These are phyloP conservation scores for Amanita pseudoporphyria DNA, from an alignment of 768 basidiomycete genomes.

Conservation along the genomic window DNA sequence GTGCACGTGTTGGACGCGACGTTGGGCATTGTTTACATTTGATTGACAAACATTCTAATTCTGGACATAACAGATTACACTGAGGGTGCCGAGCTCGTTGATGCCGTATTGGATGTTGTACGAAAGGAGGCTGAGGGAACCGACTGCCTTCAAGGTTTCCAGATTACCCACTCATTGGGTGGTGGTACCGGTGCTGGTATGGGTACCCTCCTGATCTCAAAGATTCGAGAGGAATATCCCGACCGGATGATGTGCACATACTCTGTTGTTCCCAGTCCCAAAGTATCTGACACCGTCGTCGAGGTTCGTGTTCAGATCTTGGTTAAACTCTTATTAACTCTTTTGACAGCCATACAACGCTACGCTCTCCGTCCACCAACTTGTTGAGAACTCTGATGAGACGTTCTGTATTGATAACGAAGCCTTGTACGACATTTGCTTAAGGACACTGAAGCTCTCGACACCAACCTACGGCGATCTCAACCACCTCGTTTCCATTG, in stretches of 20 bases:
- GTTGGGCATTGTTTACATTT: conserved; percentile 4
- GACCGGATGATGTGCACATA: conserved; percentile 99
- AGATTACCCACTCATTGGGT: conserved; percentile 97
- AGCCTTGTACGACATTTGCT: conserved; percentile 98
- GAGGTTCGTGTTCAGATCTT: conserved; percentile 43
- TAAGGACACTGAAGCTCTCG: conserved; percentile 92
- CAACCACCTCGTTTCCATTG: conserved; percentile 94
- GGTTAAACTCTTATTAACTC: background rate
- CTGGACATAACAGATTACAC: conserved; percentile 56
- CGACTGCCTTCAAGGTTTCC: conserved; percentile 98
- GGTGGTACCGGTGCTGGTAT: conserved; percentile 99
- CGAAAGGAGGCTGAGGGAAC: conserved; percentile 98
- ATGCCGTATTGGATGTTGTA: conserved; percentile 95
- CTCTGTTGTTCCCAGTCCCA: conserved; percentile 95
- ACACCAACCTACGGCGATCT: conserved; percentile 96
- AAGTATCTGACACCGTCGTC: conserved; percentile 98
- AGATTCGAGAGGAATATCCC: conserved; percentile 98
- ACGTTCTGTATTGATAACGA: conserved; percentile 99
- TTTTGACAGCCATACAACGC: conserved; percentile 88
- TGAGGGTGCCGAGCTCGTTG: conserved; percentile 97
- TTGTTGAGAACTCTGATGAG: conserved; percentile 99
- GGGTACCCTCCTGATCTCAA: conserved; percentile 98
- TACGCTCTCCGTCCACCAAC: conserved; percentile 95
- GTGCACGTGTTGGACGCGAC: conserved; percentile 18
- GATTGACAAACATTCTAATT: conserved; percentile 5